A percentile compares a stretch with the other conserved stretches of the same genome.
Conservation (phyloP, 345 rosid species). For the Syzygium oleosum region DNA sequence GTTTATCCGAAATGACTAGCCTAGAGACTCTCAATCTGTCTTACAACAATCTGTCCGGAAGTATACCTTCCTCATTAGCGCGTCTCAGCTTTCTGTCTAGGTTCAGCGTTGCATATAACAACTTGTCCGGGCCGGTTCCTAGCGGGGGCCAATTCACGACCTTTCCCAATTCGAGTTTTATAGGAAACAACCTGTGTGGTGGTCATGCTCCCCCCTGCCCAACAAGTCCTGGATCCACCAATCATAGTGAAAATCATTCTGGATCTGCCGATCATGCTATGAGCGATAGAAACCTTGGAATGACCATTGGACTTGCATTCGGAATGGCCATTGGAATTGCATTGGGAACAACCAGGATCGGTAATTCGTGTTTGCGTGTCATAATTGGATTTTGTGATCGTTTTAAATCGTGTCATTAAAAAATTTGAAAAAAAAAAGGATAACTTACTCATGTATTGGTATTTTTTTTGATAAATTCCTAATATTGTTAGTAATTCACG, state of each 20-base stretch:
- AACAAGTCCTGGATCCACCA: not conserved
- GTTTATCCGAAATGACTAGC: not conserved
- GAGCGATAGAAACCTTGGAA: not conserved
- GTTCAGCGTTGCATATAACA: not conserved
- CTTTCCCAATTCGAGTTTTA: not conserved
- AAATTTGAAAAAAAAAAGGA: not conserved
- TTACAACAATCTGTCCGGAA: not conserved
- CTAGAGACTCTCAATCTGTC: not conserved
- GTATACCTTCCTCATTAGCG: not conserved
- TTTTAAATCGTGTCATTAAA: not conserved
- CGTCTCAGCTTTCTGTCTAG: not conserved
- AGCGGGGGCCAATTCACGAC: not conserved
- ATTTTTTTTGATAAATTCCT: too few relatives aligned
- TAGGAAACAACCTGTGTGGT: slow-evolving; percentile 40
- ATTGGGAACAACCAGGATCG: not conserved
- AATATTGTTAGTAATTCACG: not conserved
- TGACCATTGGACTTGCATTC: not conserved
- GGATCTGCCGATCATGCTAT: not conserved
- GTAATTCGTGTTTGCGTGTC: not conserved
- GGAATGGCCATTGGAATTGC: not conserved
- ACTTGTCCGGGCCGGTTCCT: not conserved
- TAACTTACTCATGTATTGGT: not conserved
- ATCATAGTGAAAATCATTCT: not conserved
- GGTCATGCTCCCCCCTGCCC: slow-evolving; percentile 37
- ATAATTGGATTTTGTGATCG: not conserved